Evolutionary conservation across 768 basidiomycete genomes (phyloP).

Genomic region (Rossbeevera mucosa): DNA sequence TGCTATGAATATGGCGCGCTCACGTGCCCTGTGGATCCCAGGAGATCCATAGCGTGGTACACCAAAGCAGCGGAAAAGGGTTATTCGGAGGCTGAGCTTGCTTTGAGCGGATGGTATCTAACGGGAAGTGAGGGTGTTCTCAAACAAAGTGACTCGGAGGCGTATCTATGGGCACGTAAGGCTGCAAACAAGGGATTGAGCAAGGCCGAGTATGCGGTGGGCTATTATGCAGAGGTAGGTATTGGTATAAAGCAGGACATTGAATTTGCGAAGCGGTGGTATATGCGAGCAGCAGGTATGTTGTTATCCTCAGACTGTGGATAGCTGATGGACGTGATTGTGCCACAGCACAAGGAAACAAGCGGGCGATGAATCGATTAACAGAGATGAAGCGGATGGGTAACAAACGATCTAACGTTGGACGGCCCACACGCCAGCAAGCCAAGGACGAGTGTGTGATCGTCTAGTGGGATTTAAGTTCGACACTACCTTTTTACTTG

Average conservation of each 20-base stretch:
- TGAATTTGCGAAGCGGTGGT: slow-evolving; percentile 96
- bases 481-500: slow-evolving; percentile 1
- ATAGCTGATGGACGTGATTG: background rate
- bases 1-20: slow-evolving; percentile 92
- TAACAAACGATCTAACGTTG: slow-evolving; percentile 68
- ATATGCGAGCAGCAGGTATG: slow-evolving; percentile 97
- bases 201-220: slow-evolving; percentile 98
- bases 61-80: slow-evolving; percentile 98
- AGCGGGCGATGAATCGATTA: slow-evolving; percentile 91
- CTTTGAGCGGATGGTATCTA: slow-evolving; percentile 96
- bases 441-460: slow-evolving; percentile 93
- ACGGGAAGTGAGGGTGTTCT: slow-evolving; percentile 93
- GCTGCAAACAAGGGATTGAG: slow-evolving; percentile 95
- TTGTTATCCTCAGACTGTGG: slow-evolving; percentile 6
- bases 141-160: slow-evolving; percentile 97
- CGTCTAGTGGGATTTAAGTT: slow-evolving; percentile 36
- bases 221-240: slow-evolving; percentile 96
- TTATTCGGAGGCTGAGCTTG: slow-evolving; percentile 90
- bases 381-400: slow-evolving; percentile 94
- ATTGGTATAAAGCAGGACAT: slow-evolving; percentile 96
- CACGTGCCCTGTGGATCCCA: slow-evolving; percentile 88
- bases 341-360: slow-evolving; percentile 87
- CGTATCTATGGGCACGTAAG: slow-evolving; percentile 96
- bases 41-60: slow-evolving; percentile 96
- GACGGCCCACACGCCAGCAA: slow-evolving; percentile 87